A percentile compares a stretch with the other conserved stretches of the same genome.
Conservation (phyloP, 257 asterid genomes). For the Cruciata laevipes region DNA sequence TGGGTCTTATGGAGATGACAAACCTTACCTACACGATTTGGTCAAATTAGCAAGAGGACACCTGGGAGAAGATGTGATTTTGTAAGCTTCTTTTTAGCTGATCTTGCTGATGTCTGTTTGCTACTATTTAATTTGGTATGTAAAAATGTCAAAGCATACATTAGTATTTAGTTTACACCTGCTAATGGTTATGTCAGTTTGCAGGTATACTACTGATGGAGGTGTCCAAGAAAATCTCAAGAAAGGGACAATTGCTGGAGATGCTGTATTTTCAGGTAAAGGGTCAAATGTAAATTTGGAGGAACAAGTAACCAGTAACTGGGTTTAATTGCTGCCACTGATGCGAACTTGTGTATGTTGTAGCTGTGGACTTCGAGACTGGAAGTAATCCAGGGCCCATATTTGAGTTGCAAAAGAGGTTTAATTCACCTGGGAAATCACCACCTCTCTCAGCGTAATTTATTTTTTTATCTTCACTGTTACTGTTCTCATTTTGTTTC, state of each 20-base stretch:
- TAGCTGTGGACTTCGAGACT: constrained; percentile 88
- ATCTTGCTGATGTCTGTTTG: background rate
- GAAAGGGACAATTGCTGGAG: constrained; percentile 84
- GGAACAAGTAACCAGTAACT: background rate
- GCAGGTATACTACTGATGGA: constrained; percentile 95
- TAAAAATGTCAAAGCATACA: background rate
- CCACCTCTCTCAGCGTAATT: constrained; percentile 86
- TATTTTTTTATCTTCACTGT: constrained; percentile 16
- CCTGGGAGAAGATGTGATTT: constrained; percentile 64
- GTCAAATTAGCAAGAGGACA: constrained; percentile 66
- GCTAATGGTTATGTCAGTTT: constrained; percentile 18
- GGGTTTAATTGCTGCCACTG: background rate
- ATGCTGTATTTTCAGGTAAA: constrained; percentile 77
- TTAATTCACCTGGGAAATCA: constrained; percentile 80
- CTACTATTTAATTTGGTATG: background rate
- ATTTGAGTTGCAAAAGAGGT: constrained; percentile 80
- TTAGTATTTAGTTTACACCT: background rate
- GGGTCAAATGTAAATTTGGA: background rate
- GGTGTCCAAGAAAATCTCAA: constrained; percentile 69
- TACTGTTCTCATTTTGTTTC: background rate
- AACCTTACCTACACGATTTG: constrained; percentile 78
- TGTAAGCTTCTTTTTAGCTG: constrained; percentile 40
- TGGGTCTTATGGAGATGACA: constrained; percentile 90
- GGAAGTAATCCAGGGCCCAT: constrained; percentile 86
- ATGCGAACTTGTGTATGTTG: constrained; percentile 10